A percentile compares a stretch with the other conserved stretches of the same genome.
Evolutionary conservation across 1,284 basidiomycete genomes (phyloP).

Genomic region (Cryptococcus maquisensis): DNA sequence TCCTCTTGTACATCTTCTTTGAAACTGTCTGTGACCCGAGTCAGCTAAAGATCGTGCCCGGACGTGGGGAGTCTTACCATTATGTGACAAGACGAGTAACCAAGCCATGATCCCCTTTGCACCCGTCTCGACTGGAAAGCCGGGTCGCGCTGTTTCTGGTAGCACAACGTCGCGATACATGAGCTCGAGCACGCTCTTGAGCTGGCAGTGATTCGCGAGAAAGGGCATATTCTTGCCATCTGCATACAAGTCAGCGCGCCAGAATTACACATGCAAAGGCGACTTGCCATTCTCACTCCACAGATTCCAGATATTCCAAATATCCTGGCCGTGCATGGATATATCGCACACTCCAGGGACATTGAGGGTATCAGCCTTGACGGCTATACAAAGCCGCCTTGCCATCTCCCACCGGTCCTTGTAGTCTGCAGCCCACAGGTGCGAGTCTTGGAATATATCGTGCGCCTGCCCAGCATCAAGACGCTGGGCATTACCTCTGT

Average conservation of each 20-base stretch:
- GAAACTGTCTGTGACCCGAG: conserved; percentile 7
- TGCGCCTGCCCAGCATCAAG: conserved; percentile 26
- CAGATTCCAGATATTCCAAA: too few species aligned
- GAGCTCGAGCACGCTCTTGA: too few species aligned
- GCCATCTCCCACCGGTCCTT: conserved; percentile 38
- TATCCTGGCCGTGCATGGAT: too few species aligned
- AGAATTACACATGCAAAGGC: too few species aligned
- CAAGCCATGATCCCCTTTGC: conserved; percentile 40
- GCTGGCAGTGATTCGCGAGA: conserved; percentile 11
- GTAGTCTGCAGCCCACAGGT: conserved; percentile 42
- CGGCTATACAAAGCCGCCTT: conserved; percentile 17
- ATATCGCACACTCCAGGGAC: too few species aligned
- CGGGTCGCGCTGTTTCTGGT: conserved; percentile 43
- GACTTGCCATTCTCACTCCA: too few species aligned
- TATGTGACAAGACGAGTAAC: conserved; percentile 35
- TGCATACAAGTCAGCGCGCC: too few species aligned
- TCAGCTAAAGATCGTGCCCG: too few species aligned
- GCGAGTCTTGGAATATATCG: conserved; percentile 34
- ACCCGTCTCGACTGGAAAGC: conserved; percentile 44
- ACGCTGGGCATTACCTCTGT: too few species aligned
- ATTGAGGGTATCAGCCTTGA: too few species aligned
- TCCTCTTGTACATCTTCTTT: conserved; percentile 43
- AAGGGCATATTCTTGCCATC: conserved; percentile 2
- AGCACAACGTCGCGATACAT: conserved; percentile 41
- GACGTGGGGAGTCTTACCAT: too few species aligned